phyloP scores from a whole-genome alignment of 2,329 filamentous ascomycete genomes.

The Pyrenophora seminiperda region DNA sequence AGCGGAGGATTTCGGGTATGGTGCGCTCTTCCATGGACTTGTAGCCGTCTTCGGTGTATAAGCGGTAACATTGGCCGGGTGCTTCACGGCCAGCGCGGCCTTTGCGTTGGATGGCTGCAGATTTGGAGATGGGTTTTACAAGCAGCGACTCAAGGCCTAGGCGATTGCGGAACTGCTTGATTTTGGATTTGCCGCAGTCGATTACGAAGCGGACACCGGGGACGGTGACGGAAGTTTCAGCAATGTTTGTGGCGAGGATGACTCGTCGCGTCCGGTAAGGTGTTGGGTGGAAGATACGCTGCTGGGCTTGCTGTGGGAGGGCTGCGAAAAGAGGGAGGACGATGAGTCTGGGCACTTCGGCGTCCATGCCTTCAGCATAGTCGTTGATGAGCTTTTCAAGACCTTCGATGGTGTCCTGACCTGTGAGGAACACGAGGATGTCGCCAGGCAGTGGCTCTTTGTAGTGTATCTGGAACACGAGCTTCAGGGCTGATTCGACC shows the following conservation, averaged over 20 bases:
- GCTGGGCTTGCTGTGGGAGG: constrained; percentile 82
- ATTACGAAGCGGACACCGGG: constrained; percentile 90
- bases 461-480: constrained; percentile 83
- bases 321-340: constrained; percentile 88
- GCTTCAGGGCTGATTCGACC: constrained; percentile 78
- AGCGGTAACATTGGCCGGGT: constrained; percentile 82
- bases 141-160: constrained; percentile 90
- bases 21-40: constrained; percentile 72
- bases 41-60: constrained; percentile 85
- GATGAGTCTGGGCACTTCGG: constrained; percentile 71
- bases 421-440: constrained; percentile 88
- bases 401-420: constrained; percentile 89
- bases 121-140: constrained; percentile 88
- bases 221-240: constrained; percentile 97
- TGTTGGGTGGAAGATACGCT: constrained; percentile 80
- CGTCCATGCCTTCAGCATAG: constrained; percentile 72
- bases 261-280: constrained; percentile 81
- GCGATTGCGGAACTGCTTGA: constrained; percentile 85
- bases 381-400: constrained; percentile 82
- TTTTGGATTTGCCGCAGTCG: constrained; percentile 90
- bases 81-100: constrained; percentile 94
- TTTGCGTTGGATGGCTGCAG: constrained; percentile 87
- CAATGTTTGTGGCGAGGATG: constrained; percentile 93
- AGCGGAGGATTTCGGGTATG: constrained; percentile 86
- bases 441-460: constrained; percentile 92